Base-by-base conservation (phyloP, 164 flowering plant species). In the Platanus orientalis region DNA sequence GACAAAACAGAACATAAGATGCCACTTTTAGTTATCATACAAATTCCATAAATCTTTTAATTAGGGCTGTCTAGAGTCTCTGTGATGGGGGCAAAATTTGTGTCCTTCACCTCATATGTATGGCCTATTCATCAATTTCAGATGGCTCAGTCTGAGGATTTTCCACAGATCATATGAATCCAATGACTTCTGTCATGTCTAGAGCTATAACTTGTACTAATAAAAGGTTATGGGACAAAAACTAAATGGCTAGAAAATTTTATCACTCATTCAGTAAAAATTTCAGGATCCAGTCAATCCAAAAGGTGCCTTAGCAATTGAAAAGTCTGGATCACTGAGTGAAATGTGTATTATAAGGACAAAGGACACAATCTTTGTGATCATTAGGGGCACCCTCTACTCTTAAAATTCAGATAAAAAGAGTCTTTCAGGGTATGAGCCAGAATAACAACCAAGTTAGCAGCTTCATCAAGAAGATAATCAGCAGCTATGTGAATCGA, bases 401-500 rank as follows among this genome's bases (percentile, higher is more conserved):
- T 19, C 49, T 20, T 26, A 19, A 44, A 5, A 25, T 39, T 6
- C 3, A 4, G 14, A 29, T 1, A 44, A 17, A 26, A 14, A 54
- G 16, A 40, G 14, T 40, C 9, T n/a, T 24, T 12, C 23, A 19
- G 57, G 48, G 12, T 29, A 30, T 20, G 49, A 49, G 34, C 34
- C 3, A 34, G 44, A 62, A 45, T 23, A 3, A 28, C 28, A 58
- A 80, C 80, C 80, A 69, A 34, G 66, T 82, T 83, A 26, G 64
- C 75, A 44, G 80, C 60, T 76, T 92, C 96, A 71, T 92, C 95
- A 65, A 86, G 84, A n/a, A 92, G 92, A 78, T 88, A 92, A 61
- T 88, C 98, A 70, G 86, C 75, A 59, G 87, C 98, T 58, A 92
- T 88, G 69, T 92, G 98, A 59, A 84, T 71, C 39, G 98, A 90